Evolutionary conservation across 495 filamentous ascomycete species (phyloP).

Genomic region (Elaphomyces granulatus): DNA sequence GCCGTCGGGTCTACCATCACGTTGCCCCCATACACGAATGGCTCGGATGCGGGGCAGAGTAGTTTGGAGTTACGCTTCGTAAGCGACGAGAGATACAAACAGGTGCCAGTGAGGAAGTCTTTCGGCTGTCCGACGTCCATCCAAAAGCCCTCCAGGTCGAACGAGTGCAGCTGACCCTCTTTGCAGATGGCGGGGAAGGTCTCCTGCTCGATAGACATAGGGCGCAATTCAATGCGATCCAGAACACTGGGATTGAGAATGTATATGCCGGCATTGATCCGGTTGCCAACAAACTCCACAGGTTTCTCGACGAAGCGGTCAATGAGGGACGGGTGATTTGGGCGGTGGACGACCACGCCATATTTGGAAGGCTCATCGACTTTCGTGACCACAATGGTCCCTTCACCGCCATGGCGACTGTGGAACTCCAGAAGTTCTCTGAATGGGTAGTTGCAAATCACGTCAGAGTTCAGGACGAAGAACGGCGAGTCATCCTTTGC

Average conservation of each 20-base stretch:
- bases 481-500: slow-evolving; percentile 88
- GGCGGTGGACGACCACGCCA: slow-evolving; percentile 97
- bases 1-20: slow-evolving; percentile 91
- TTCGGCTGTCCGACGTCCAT: slow-evolving; percentile 99
- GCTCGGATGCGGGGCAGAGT: slow-evolving; percentile 57
- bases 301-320: slow-evolving; percentile 99
- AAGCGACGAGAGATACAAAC: slow-evolving; percentile 87
- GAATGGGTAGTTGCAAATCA: slow-evolving; percentile 98
- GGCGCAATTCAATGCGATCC: slow-evolving; percentile 83
- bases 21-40: slow-evolving; percentile 88
- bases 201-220: slow-evolving; percentile 99
- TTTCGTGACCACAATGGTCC: slow-evolving; percentile 98
- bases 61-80: slow-evolving; percentile 84
- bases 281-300: slow-evolving; percentile 97
- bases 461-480: slow-evolving; percentile 97
- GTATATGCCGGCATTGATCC: slow-evolving; percentile 99
- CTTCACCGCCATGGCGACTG: slow-evolving; percentile 82
- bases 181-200: slow-evolving; percentile 92
- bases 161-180: slow-evolving; percentile 90
- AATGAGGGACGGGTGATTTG: slow-evolving; percentile 78
- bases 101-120: slow-evolving; percentile 94
- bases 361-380: slow-evolving; percentile 99
- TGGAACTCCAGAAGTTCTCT: slow-evolving; percentile 77
- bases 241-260: slow-evolving; percentile 92
- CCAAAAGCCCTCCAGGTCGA: slow-evolving; percentile 98